Conservation (phyloP, 495 filamentous ascomycete genomes). For the Annulohypoxylon moriforme region DNA sequence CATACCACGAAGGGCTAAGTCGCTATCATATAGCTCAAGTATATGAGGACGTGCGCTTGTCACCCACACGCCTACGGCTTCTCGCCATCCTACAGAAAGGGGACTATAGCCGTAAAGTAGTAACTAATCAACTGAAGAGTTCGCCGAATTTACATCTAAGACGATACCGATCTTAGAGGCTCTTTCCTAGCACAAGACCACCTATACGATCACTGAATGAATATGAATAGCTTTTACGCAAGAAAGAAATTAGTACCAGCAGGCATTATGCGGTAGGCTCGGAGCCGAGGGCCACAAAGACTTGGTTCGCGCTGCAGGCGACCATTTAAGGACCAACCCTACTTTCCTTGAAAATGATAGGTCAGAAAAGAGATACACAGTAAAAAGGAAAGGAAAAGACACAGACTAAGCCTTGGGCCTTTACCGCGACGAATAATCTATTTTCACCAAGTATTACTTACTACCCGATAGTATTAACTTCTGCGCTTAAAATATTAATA, state of each 20-base stretch:
- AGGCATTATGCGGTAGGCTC: slow-evolving; percentile 30
- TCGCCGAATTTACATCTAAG: background rate
- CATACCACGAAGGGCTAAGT: too few species aligned
- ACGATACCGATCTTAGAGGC: background rate
- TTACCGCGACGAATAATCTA: slow-evolving; percentile 10
- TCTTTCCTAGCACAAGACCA: slow-evolving; percentile 11
- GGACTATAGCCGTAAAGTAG: background rate
- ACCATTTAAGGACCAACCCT: slow-evolving; percentile 41
- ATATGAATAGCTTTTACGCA: slow-evolving; percentile 21
- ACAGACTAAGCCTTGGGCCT: background rate
- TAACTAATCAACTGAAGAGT: slow-evolving; percentile 1
- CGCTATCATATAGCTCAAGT: slow-evolving; percentile 4
- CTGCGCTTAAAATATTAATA: slow-evolving; percentile 10
- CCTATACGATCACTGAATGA: background rate
- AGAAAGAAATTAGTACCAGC: slow-evolving; percentile 9
- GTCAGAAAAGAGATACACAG: slow-evolving; percentile 29
- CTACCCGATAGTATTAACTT: too few species aligned
- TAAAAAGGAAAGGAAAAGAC: slow-evolving; percentile 3
- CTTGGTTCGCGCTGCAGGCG: slow-evolving; percentile 41
- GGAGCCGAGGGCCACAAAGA: slow-evolving; percentile 37
- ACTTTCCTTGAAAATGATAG: slow-evolving; percentile 30
- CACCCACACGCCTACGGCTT: background rate
- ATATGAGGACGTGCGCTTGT: background rate
- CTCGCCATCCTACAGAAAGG: background rate
- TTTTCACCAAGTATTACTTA: background rate